Evolutionary conservation across 805 yeast species (phyloP), one percentile per base, ranked within the genome.

Genomic region (Komagataella mondaviorum): DNA sequence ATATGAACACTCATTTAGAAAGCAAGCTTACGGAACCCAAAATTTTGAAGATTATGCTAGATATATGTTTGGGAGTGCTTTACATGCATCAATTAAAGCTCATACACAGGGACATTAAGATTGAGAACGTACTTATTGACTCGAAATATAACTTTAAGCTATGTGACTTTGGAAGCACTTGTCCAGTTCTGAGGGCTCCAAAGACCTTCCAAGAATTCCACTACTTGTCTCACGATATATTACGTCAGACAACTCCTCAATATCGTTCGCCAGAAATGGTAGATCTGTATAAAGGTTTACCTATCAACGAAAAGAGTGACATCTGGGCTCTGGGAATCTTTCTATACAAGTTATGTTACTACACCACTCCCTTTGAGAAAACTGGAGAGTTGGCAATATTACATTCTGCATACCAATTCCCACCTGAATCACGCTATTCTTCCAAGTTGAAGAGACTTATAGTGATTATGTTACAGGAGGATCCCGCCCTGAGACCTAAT

Each of bases 301-400:
- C 96, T 1, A 85, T 91, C 45, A 93, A 91, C 65, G 95, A 90
- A 60, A 88, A 88, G 65, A 76, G 91, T 6, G 99, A 91, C 67
- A 86, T 91, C 48, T 91, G 99, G 99, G 99, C 99, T 0, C 69
- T 91, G 48, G 99, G 99, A 8, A 83, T 93, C 36, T 87, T 93
- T 55, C 71, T 93, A 49, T 91, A 87, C 71, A 91, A 91, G 63
- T 71, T 91, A 55, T 84, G 96, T 67, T 91, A 85, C 68, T 91
- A 88, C 66, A 90, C 85, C 1, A 91, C 99, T 1, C 99, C 99
- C 1, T 91, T 93, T 65, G 99, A 91, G 66, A 56, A 68, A 47
- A 82, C 85, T 46, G 83, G 83, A 8, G 96, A 88, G 56, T 73
- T 88, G 59, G 96, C 96, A 4, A 87, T 91, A 46, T 69, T 90